Conservation (phyloP, 2,329 filamentous ascomycete species). For the Aspergillus sclerotialis region DNA sequence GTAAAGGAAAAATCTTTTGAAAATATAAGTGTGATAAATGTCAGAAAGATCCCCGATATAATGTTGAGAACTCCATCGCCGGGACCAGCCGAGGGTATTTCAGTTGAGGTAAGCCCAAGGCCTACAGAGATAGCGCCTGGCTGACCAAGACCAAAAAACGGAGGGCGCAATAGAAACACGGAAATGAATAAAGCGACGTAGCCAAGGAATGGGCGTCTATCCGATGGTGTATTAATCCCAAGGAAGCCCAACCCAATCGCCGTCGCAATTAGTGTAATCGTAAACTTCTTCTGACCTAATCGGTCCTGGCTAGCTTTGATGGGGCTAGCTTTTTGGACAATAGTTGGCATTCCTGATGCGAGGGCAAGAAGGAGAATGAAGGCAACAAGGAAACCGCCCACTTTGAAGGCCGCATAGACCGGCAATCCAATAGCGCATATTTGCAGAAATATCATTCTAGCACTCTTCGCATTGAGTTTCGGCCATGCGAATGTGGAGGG, state of each 20-base stretch:
- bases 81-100: constrained; percentile 5
- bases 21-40: constrained; percentile 15
- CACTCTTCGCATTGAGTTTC: constrained; percentile 9
- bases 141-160: constrained; percentile 26
- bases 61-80: constrained; percentile 22
- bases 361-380: constrained; percentile 43
- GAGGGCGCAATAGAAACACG: constrained; percentile 43
- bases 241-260: constrained; percentile 19
- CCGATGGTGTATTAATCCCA: constrained; percentile 24
- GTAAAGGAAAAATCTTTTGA: constrained; percentile 16
- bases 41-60: constrained; percentile 19
- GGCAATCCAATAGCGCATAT: constrained; percentile 43
- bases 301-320: constrained; percentile 9
- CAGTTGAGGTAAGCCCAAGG: constrained; percentile 11
- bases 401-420: constrained; percentile 49
- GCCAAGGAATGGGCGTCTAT: constrained; percentile 37
- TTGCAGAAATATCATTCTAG: constrained; percentile 21
- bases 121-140: constrained; percentile 15
- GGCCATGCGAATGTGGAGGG: too few species aligned
- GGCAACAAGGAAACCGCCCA: constrained; percentile 49
- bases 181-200: constrained; percentile 42
- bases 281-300: constrained; percentile 21
- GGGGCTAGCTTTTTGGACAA: constrained; percentile 10
- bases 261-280: constrained; percentile 16
- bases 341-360: constrained; percentile 37